Evolutionary conservation across 2,329 filamentous ascomycete species (phyloP).

Genomic region (Aphanocladium album): DNA sequence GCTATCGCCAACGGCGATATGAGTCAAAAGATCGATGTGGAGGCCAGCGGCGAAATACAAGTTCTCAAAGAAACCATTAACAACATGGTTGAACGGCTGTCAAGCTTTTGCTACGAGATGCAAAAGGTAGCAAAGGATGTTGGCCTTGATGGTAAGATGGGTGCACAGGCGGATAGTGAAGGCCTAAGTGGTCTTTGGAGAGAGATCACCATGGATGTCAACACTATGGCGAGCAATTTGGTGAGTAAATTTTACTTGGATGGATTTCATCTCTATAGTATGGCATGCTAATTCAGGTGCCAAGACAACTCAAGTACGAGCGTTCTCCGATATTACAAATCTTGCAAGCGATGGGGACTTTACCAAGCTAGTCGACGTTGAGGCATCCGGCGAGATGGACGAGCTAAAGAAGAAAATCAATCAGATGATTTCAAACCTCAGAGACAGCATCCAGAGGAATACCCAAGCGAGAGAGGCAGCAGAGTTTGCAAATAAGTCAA

Average conservation of each 20-base stretch:
- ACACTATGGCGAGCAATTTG: conserved; percentile 76
- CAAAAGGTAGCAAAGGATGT: conserved; percentile 95
- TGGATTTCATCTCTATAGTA: background rate
- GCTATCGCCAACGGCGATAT: conserved; percentile 94
- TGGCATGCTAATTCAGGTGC: background rate
- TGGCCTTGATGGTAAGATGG: conserved; percentile 97
- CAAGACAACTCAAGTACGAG: conserved; percentile 84
- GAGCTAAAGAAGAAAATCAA: conserved; percentile 99
- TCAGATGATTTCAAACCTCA: conserved; percentile 93
- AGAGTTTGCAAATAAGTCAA: conserved; percentile 95
- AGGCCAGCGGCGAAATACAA: conserved; percentile 90
- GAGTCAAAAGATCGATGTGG: conserved; percentile 91
- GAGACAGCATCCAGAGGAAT: conserved; percentile 95
- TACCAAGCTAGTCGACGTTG: conserved; percentile 94
- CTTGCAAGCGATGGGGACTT: conserved; percentile 95
- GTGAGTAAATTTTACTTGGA: background rate
- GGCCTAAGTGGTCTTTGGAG: conserved; percentile 95
- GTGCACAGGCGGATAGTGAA: conserved; percentile 89
- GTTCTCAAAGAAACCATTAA: conserved; percentile 95
- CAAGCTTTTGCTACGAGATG: conserved; percentile 93
- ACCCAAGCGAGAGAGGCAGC: conserved; percentile 93
- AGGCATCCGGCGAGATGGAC: conserved; percentile 98
- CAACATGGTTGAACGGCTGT: conserved; percentile 94
- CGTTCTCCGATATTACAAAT: conserved; percentile 98
- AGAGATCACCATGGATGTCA: conserved; percentile 95